Evolutionary conservation across 2,329 filamentous ascomycete species (phyloP).

Genomic region (Talaromyces sp.): DNA sequence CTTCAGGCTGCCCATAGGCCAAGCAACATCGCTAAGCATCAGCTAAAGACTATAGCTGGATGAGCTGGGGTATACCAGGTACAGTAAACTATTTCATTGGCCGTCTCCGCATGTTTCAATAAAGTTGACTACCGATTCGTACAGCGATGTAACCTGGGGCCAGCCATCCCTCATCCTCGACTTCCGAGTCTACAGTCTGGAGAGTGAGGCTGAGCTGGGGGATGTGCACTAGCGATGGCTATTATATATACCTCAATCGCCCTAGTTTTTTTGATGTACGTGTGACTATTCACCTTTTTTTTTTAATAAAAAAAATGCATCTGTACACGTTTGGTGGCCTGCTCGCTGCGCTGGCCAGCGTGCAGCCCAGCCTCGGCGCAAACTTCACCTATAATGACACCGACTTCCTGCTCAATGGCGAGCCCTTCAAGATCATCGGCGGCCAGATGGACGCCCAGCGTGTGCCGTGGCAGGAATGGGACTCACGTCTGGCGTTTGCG

Average conservation of each 20-base stretch:
- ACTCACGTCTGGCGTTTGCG: constrained; percentile 42
- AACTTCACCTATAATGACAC: constrained; percentile 6
- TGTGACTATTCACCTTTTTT: too few species aligned
- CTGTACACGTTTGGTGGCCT: neutral
- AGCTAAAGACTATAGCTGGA: neutral
- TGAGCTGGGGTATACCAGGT: neutral
- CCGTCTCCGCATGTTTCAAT: neutral
- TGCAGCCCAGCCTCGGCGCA: neutral
- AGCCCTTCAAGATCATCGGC: constrained; percentile 7
- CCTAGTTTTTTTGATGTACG: neutral
- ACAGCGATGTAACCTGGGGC: neutral
- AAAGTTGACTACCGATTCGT: neutral
- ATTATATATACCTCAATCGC: neutral
- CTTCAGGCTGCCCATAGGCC: neutral
- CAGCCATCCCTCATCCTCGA: neutral
- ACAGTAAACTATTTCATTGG: neutral
- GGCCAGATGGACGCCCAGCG: constrained; percentile 32
- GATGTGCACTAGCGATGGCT: too few species aligned
- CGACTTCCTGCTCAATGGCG: constrained; percentile 5
- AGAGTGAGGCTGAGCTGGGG: too few species aligned
- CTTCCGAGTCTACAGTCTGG: too few species aligned
- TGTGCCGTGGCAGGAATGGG: constrained; percentile 46
- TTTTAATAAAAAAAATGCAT: neutral
- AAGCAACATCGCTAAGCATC: neutral
- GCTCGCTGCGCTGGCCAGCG: neutral